Base-by-base conservation (phyloP, 176 grass and related monocot genomes). In the Sorghum bicolor region DNA sequence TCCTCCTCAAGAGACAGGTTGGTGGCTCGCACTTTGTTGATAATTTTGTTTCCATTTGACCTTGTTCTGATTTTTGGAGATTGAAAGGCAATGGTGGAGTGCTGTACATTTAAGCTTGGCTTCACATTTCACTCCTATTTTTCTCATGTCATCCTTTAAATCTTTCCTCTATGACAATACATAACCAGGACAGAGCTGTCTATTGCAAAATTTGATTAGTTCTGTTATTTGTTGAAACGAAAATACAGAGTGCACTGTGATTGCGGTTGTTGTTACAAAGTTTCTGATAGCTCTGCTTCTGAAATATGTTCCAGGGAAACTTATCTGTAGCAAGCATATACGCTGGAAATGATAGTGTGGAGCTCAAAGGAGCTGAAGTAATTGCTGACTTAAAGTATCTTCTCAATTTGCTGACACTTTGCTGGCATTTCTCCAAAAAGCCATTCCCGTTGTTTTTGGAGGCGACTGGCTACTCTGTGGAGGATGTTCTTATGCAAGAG, bases 381-480 rank as follows among this genome's bases (percentile, higher is more conserved):
- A 84, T 95, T 90, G 80, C 88, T 45, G 96, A 94, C 40, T 74
- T 98, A 19, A 98, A 94, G 65, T 87, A 95, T 87, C 91, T 92
- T 86, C 81, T 94, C 45, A 90, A 94, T 83, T 94, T 98, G 81
- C 67, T 98, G 80, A 95, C 77, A 47, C 83, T 98, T 37, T 98
- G 96, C 84, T 98, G 96, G 96, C 96, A 98, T 87, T 98, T 98
- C 76, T 98, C 96, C 26, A 98, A 95, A 83, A 98, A 98, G 83
- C 91, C 91, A 71, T 98, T 98, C 83, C 93, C 91, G 3, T 81
- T 92, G 75, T 98, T 98, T 92, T 87, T 98, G 73, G 96, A 95
- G 80, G 87, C 70, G 48, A 98, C 86, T 67, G 93, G 93, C 70
- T 95, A 93, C 84, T 78, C 91, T 3, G 29, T 8, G 52, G 85